These are phyloP conservation scores for Coemansia sp. DNA, from an alignment of 192 early-diverging fungal genomes.

Conservation along the genomic window DNA sequence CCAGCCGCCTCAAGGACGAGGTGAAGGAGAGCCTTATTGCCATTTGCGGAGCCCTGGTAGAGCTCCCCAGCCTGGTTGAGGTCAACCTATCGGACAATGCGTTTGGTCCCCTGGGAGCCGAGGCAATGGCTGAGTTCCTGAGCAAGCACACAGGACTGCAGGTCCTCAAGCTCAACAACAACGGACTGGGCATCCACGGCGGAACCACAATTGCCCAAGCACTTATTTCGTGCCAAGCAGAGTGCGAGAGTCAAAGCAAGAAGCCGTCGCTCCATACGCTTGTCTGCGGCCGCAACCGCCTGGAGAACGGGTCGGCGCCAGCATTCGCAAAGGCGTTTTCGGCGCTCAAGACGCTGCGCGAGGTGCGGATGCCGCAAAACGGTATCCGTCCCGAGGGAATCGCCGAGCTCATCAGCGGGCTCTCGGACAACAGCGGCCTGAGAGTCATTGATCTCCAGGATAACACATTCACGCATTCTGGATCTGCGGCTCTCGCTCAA, in stretches of 20 bases:
- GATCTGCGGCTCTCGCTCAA: slow-evolving; percentile 75
- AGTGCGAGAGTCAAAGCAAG: slow-evolving; percentile 63
- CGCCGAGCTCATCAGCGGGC: slow-evolving; percentile 63
- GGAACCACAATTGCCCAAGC: slow-evolving; percentile 84
- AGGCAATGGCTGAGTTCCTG: slow-evolving; percentile 82
- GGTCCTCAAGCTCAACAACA: slow-evolving; percentile 92
- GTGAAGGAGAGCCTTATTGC: slow-evolving; percentile 82
- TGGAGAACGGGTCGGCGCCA: slow-evolving; percentile 80
- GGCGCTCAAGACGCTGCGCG: slow-evolving; percentile 68
- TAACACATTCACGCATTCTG: slow-evolving; percentile 89
- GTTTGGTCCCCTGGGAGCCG: slow-evolving; percentile 94
- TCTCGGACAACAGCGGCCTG: slow-evolving; percentile 67
- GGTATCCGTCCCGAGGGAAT: slow-evolving; percentile 96
- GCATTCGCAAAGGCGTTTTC: slow-evolving; percentile 81
- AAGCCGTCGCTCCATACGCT: slow-evolving; percentile 74
- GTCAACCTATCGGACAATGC: slow-evolving; percentile 92
- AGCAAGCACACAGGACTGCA: slow-evolving; percentile 78
- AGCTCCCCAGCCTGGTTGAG: slow-evolving; percentile 78
- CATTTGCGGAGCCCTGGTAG: slow-evolving; percentile 78
- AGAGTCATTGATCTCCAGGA: slow-evolving; percentile 90
- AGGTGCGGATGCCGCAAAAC: slow-evolving; percentile 95
- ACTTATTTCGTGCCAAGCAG: slow-evolving; percentile 72
- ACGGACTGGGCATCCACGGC: slow-evolving; percentile 91
- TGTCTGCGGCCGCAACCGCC: slow-evolving; percentile 89
- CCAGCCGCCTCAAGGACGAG: slow-evolving; percentile 85